Evolutionary conservation across 805 yeast genomes (phyloP), one percentile per base, ranked within the genome.

Genomic region (Metschnikowia amazonensis): DNA sequence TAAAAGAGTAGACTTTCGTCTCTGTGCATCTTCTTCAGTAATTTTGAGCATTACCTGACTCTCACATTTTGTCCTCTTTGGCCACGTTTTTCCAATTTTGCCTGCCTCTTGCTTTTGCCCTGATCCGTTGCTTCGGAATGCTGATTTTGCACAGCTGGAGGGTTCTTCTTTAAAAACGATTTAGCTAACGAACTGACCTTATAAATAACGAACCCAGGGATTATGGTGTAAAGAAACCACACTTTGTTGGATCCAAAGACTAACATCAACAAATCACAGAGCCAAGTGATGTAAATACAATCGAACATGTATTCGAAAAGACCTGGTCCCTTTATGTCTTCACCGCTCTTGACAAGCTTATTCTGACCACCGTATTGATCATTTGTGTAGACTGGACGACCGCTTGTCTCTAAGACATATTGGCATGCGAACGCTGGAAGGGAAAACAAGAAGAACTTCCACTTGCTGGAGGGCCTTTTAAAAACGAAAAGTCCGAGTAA

Each of bases 261-360:
- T 5, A 78, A 54, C 69, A 80, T 76, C 42, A 82, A 63, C 1
- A 82, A 44, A 51, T 81, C 80, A 51, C 80, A 68, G 17, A 76
- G 54, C 75, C 83, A 74, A 2, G 89, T 83, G 37, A 85, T 61
- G 58, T 85, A 85, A 48, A 86, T 66, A 10, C 84, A 61, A 58
- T 86, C 94, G 58, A 82, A 82, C 71, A 84, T 66, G 67, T 82
- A 84, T 62, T 86, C 92, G 31, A 82, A 82, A 33, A 86, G 67
- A 0, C 94, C 94, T 3, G 63, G 58, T 48, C 79, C 86, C 45
- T 63, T 63, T 47, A 85, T 71, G 55, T 86, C 86, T 25, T 74
- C 77, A 2, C 90, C 92, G 1, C 85, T 61, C 10, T 62, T 65
- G 2, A 75, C 58, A 39, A 84, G 65, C 43, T 72, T 70, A 23